Evolutionary conservation across 768 basidiomycete genomes (phyloP).

Genomic region (Hygrocybe coccinea): DNA sequence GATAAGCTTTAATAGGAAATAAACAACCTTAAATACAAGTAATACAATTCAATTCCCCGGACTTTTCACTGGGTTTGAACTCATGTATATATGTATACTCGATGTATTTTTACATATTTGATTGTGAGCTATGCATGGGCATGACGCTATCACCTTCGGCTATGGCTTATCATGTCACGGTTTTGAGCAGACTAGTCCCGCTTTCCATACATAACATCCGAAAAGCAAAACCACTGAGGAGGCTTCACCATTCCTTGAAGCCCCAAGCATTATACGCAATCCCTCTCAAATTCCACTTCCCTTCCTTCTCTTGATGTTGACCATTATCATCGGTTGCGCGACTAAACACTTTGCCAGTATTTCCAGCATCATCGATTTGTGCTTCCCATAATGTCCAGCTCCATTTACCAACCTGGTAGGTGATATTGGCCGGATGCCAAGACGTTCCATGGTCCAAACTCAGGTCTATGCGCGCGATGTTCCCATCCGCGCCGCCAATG

Average conservation of each 20-base stretch:
- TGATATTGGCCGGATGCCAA: conserved; percentile 49
- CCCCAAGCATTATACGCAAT: conserved; percentile 57
- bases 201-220: no score
- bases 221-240: no score
- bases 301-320: conserved; percentile 44
- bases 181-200: no score
- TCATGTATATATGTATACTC: no score
- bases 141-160: no score
- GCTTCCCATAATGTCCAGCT: conserved; percentile 73
- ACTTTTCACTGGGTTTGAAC: no score
- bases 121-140: no score
- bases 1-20: no score
- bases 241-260: conserved; percentile 31
- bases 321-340: conserved; percentile 51
- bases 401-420: conserved; percentile 60
- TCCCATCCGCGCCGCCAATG: conserved; percentile 41
- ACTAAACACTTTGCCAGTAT: conserved; percentile 39
- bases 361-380: conserved; percentile 33
- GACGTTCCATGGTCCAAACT: conserved; percentile 47
- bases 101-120: no score
- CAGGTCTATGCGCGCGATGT: conserved; percentile 47
- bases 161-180: no score
- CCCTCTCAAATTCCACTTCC: conserved; percentile 63
- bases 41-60: no score
- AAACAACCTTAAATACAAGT: no score